Evolutionary conservation across 2,329 filamentous ascomycete genomes (phyloP).

Genomic region (Pestalotiopsis sp.): DNA sequence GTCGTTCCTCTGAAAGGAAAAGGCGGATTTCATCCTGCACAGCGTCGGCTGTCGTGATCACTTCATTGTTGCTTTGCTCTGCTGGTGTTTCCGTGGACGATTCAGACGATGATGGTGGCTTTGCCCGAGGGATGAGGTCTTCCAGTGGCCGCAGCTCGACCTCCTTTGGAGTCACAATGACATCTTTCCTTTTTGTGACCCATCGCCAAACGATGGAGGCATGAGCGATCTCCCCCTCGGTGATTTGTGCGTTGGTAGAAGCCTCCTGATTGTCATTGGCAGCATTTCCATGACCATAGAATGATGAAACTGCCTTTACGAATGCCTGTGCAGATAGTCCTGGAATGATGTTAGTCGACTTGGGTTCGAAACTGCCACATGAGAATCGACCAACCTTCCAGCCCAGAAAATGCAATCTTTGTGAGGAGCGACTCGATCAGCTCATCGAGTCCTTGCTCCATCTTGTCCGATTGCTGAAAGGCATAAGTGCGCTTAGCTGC

Average conservation of each 20-base stretch:
- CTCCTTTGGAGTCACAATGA: constrained; percentile 39
- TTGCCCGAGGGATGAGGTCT: constrained; percentile 41
- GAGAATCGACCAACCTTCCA: constrained; percentile 37
- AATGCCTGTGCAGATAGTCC: constrained; percentile 30
- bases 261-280: background rate
- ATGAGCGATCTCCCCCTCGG: constrained; percentile 32
- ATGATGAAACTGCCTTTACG: constrained; percentile 28
- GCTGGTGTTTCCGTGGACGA: background rate
- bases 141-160: constrained; percentile 42
- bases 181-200: constrained; percentile 41
- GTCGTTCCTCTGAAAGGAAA: constrained; percentile 54
- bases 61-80: background rate
- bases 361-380: background rate
- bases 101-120: constrained; percentile 10
- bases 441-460: constrained; percentile 45
- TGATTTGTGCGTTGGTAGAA: constrained; percentile 6
- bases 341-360: constrained; percentile 22
- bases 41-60: background rate
- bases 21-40: constrained; percentile 31
- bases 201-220: constrained; percentile 45
- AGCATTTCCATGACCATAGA: constrained; percentile 17
- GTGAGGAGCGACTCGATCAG: constrained; percentile 46
- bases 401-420: constrained; percentile 46
- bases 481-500: constrained; percentile 18
- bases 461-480: constrained; percentile 18